Base-by-base conservation (phyloP, 257 asterid species). In the Agastache rugosa region DNA sequence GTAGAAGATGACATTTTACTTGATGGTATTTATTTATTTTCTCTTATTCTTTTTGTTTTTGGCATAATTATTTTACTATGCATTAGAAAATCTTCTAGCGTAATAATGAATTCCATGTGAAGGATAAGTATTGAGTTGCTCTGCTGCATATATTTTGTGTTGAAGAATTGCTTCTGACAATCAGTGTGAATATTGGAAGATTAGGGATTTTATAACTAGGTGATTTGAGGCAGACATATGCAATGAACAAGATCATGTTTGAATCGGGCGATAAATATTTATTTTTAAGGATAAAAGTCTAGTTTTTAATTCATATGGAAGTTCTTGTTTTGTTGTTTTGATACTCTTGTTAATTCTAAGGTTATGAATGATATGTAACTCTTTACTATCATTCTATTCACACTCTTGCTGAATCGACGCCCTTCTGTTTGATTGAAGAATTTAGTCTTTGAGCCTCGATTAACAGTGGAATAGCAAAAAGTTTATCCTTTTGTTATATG, bases 21-120 rank as follows among this genome's bases (percentile, higher is more conserved):
- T 58, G 92, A 86, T 67, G 97, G 91, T 89, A 79, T 25, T 34
- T 29, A n/a, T 47, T 42, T 44, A 22, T 17, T 22, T 37, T 29
- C 23, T 2, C 14, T 6, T 5, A 29, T 14, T 37, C 0, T 66
- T 44, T 47, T 45, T 14, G 27, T 66, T 44, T 47, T 45, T 14
- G 27, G 29, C 0, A 11, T 2, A 34, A 11, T 69, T 34, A 1
- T 17, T 5, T 17, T 11, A 10, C 4, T 31, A 8, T 34, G 11
- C 20, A 53, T 31, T 54, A 10, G 63, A 55, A 23, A 53, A 45
- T 16, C 12, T 31, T 54, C 9, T 45, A n/a, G 39, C 27, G 0
- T 19, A 67, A 53, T 23, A 8, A 56, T 56, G 22, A 42, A 11
- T 73, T 35, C 23, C 9, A 10, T 48, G 78, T 27, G 35, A 15